Percentiles rank a stretch among this genome's conserved stretches.
Conservation (phyloP, 2,329 filamentous ascomycete genomes). For the Colletotrichum lentis region DNA sequence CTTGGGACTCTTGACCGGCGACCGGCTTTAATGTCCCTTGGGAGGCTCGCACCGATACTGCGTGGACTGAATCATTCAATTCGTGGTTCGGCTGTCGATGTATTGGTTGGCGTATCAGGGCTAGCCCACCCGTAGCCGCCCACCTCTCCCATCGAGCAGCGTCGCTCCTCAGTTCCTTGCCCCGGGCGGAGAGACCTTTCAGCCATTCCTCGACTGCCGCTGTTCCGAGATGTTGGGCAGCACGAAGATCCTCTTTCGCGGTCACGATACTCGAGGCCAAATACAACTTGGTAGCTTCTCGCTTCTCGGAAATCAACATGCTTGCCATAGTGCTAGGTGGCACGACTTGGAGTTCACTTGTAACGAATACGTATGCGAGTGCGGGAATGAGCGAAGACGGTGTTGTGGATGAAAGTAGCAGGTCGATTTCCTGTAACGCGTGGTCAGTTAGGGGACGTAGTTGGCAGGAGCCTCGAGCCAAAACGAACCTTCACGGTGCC, state of each 20-base stretch:
- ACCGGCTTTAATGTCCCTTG: not conserved
- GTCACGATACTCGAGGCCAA: slow-evolving; percentile 68
- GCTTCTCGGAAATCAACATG: slow-evolving; percentile 54
- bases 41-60: not conserved
- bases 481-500: slow-evolving; percentile 70
- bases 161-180: slow-evolving; percentile 67
- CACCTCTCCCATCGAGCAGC: slow-evolving; percentile 79
- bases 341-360: slow-evolving; percentile 67
- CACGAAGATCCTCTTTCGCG: slow-evolving; percentile 68
- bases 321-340: slow-evolving; percentile 63
- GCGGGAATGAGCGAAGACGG: slow-evolving; percentile 71
- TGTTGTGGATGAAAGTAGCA: slow-evolving; percentile 68
- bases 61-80: not conserved
- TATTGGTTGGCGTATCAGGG: slow-evolving; percentile 47
- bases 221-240: slow-evolving; percentile 71
- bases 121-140: slow-evolving; percentile 59
- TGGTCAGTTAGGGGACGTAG: slow-evolving; percentile 41
- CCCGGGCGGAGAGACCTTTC: slow-evolving; percentile 74
- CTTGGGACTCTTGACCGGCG: not conserved
- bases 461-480: slow-evolving; percentile 13
- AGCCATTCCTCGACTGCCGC: slow-evolving; percentile 79
- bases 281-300: slow-evolving; percentile 72
- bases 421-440: slow-evolving; percentile 70
- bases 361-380: slow-evolving; percentile 74
- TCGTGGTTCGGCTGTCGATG: slow-evolving; percentile 58